Base-by-base conservation (phyloP, 441 rosid genomes). In the Macaranga tanarius region DNA sequence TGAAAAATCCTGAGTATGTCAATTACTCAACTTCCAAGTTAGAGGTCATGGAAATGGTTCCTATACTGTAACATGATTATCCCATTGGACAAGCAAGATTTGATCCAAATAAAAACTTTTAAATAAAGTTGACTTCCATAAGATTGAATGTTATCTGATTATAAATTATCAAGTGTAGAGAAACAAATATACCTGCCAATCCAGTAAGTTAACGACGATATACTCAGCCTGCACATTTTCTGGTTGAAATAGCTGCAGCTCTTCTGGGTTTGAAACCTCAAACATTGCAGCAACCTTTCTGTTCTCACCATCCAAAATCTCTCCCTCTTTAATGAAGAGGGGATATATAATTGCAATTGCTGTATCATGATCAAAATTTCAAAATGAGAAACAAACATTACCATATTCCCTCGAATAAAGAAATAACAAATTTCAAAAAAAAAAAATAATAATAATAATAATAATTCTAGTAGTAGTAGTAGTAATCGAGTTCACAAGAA, bases 131-230 rank as follows among this genome's bases (percentile, higher is more conserved):
- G 38, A 44, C 19, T 16, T 26, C 7, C 52, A 3, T 42, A 57
- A 70, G 4, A 45, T 13, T 26, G 75, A 54, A 72, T 10, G 20
- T 62, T 28, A 47, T 31, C 8, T 54, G 13, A n/a, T 3, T 51
- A 45, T 8, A 66, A 71, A 40, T 38, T 63, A 20, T 65, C 38
- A 25, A 26, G 17, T 40, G 54, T 10, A 13, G 52, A 23, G 10
- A 45, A n/a, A 65, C 65, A 68, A 16, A 20, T 71, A 54, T 72
- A 92, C 98, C 96, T 90, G 95, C 97, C 97, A 90, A 77, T 89
- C 91, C 73, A 77, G 76, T 66, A 93, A 69, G 78, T 92, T 82
- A 73, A 90, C 77, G 67, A 89, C 87, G 73, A 92, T 28, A 81
- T 85, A 81, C 31, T 79, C 86, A 7, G 79, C 80, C 66, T 59